Conservation (phyloP, 2,329 filamentous ascomycete genomes). For the Aurifilum marmelostoma region DNA sequence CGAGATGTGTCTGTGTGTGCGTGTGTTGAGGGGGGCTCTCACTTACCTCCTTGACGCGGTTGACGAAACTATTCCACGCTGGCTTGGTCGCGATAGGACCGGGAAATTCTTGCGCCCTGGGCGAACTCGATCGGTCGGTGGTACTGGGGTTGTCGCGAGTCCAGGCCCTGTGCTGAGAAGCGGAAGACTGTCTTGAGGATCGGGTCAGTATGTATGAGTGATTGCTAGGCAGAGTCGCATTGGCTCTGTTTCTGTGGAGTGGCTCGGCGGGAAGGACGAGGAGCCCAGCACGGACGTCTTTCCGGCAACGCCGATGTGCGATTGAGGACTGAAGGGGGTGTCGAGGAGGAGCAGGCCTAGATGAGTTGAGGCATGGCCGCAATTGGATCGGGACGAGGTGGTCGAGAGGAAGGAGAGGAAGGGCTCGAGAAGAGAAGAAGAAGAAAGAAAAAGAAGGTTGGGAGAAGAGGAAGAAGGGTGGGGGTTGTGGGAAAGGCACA, state of each 20-base stretch:
- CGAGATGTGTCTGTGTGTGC: background rate
- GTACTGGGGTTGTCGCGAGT: constrained; percentile 32
- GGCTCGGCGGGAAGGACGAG: constrained; percentile 13
- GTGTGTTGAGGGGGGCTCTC: background rate
- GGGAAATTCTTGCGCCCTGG: constrained; percentile 31
- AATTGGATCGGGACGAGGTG: constrained; percentile 10
- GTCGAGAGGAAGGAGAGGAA: constrained; percentile 15
- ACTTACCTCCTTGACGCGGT: constrained; percentile 39
- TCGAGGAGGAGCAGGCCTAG: constrained; percentile 30
- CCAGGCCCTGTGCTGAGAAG: constrained; percentile 38
- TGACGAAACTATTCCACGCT: constrained; percentile 25
- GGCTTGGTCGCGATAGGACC: constrained; percentile 28
- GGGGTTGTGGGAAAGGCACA: constrained; percentile 16
- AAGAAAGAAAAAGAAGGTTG: constrained; percentile 20
- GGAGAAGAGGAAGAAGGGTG: constrained; percentile 29
- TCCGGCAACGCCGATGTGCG: constrained; percentile 12
- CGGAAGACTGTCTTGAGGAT: constrained; percentile 35
- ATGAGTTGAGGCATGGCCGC: constrained; percentile 25
- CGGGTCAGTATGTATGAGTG: constrained; percentile 15
- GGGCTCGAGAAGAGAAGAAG: constrained; percentile 29
- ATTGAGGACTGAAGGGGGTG: background rate
- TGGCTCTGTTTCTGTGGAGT: background rate
- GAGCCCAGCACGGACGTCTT: constrained; percentile 17
- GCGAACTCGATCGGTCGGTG: constrained; percentile 35
- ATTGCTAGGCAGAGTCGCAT: constrained; percentile 12